Conservation (phyloP, 805 yeast genomes). For the Saccharomycopsis capsularis region DNA sequence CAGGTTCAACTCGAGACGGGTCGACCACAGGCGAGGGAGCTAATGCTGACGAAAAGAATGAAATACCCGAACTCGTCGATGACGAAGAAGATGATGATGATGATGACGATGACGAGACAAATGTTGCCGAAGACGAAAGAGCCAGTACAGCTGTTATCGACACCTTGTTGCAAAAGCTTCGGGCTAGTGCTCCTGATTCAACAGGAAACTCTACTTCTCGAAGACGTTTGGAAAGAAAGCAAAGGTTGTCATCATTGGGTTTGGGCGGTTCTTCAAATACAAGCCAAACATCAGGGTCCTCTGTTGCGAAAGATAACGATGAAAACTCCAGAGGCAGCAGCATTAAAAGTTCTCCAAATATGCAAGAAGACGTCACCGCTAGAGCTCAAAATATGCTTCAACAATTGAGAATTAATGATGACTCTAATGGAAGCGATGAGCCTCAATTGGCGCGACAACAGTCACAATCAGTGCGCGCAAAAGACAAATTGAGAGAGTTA, state of each 20-base stretch:
- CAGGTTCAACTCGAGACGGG: background rate
- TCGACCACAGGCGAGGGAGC: background rate
- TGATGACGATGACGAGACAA: slow-evolving; percentile 31
- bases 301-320: slow-evolving; percentile 19
- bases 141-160: slow-evolving; percentile 51
- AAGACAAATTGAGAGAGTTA: slow-evolving; percentile 18
- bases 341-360: background rate
- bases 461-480: slow-evolving; percentile 12
- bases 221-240: slow-evolving; percentile 20
- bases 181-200: slow-evolving; percentile 71
- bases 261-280: slow-evolving; percentile 6
- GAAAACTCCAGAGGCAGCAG: slow-evolving; percentile 21
- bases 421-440: background rate
- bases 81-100: slow-evolving; percentile 28
- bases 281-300: background rate
- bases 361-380: slow-evolving; percentile 39
- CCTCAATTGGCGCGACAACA: background rate
- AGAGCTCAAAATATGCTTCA: slow-evolving; percentile 59
- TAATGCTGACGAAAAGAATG: background rate
- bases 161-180: slow-evolving; percentile 72
- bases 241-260: slow-evolving; percentile 10
- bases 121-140: slow-evolving; percentile 18
- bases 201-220: slow-evolving; percentile 68
- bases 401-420: slow-evolving; percentile 44
- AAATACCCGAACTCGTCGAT: slow-evolving; percentile 23